Evolutionary conservation across 2,329 filamentous ascomycete species (phyloP).

Genomic region (Dothistroma pini): DNA sequence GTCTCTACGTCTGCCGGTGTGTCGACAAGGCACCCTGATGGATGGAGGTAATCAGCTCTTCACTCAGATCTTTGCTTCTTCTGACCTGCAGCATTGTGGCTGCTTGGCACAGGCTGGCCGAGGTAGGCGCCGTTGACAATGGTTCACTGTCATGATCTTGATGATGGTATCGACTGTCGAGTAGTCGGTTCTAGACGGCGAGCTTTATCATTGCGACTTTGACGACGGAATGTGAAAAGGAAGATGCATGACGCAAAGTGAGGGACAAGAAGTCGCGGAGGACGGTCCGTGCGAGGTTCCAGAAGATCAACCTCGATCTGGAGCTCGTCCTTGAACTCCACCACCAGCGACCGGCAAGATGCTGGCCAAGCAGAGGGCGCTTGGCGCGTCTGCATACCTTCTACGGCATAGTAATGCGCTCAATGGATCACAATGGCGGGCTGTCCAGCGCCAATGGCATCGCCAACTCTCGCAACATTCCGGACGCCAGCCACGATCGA

Average conservation of each 20-base stretch:
- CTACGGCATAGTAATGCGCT: slow-evolving; percentile 18
- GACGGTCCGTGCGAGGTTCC: neutral
- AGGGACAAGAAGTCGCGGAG: neutral
- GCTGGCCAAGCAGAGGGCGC: slow-evolving; percentile 22
- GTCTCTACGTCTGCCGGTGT: neutral
- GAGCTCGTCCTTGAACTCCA: neutral
- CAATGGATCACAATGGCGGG: slow-evolving; percentile 24
- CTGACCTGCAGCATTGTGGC: neutral
- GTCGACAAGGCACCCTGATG: neutral
- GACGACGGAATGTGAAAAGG: too few relatives aligned
- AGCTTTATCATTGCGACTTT: too few relatives aligned
- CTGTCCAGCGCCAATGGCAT: slow-evolving; percentile 24
- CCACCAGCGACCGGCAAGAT: slow-evolving; percentile 15
- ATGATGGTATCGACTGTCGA: neutral
- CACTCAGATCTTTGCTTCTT: neutral
- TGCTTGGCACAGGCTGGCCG: neutral
- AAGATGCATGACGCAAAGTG: neutral
- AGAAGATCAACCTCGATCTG: neutral
- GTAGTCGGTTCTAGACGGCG: neutral
- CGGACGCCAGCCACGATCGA: slow-evolving; percentile 8
- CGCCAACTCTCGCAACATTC: slow-evolving; percentile 23
- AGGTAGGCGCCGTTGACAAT: neutral
- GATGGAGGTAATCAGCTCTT: too few relatives aligned
- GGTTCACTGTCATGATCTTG: neutral
- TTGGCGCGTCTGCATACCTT: slow-evolving; percentile 20